Evolutionary conservation across 2,329 filamentous ascomycete genomes (phyloP), one percentile per base, ranked within the genome.

Genomic region (Stagonosporopsis rhizophila): DNA sequence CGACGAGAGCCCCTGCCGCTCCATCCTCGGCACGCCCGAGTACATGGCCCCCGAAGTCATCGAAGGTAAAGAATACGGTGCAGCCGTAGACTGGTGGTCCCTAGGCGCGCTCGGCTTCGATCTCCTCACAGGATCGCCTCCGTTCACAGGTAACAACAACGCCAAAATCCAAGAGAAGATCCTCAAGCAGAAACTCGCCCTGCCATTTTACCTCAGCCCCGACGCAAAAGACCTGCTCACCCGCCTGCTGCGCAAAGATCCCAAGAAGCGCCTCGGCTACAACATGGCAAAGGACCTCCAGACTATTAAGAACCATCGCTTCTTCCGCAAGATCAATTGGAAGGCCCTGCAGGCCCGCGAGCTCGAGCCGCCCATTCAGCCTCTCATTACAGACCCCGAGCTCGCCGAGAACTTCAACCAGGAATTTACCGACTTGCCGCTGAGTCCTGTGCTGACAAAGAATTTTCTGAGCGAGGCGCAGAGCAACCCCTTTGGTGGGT

Each of bases 41-140:
- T 99, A 99, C 83, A 99, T 99, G 95, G 96, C 95, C 0, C 95
- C 95, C 0, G 95, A 99, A 78, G 90, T 99, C 47, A 87, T 99
- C 58, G 85, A 88, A 60, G 93, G 92, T 59, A 88, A 90, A 63
- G 88, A 91, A 64, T 99, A 99, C 75, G 93, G 94, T 70, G 94
- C 93, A 76, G 89, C 92, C 1, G 96, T 97, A 17, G 95, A 99
- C 79, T 99, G 94, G 94, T 99, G 95, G 95, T 96, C 93, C 4
- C 88, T 99, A 42, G 95, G 96, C 32, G 93, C 94, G 2, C 84
- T 99, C 41, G 92, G 91, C 30, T 96, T 89, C 75, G 95, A 99
- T 74, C 82, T 99, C 32, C 88, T 99, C 75, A 98, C 94, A 9
- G 95, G 96, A 49, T 88, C 88, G 51, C 92, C 94, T 8, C 95